Evolutionary conservation across 2,329 filamentous ascomycete species (phyloP), one percentile per base, ranked within the genome.

Genomic region (Ascochyta pisi): DNA sequence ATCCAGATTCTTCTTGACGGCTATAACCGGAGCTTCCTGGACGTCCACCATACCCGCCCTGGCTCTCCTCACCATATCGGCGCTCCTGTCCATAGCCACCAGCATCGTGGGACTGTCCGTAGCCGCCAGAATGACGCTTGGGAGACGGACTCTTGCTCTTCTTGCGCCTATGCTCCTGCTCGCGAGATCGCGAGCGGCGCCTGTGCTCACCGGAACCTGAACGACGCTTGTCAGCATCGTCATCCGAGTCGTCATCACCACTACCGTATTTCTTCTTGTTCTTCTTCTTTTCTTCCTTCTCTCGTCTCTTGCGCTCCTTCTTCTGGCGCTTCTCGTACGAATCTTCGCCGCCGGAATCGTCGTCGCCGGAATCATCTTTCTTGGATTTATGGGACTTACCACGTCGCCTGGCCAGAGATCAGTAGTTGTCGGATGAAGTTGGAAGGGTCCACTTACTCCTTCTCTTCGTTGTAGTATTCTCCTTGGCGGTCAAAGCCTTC

Each of bases 391-490:
- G 34, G 16, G 69, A 73, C 63, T 72, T 74, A 60, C 71, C 71
- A 27, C 70, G 67, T 52, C 73, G 71, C 62, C 73, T 75, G 23
- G 10, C 12, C 8, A 6, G 1, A 4, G 22, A 43, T 73, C 54
- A 71, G 62, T 12, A 35, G n/a, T 27, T 26, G 26, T 8, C 13
- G 3, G 6, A 1, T 24, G 8, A 41, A 37, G 8, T 6, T 2
- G 1, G 58, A 23, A 29, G 47, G 26, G 53, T 52, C 15, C 51
- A 47, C 71, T 60, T 66, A 76, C 69, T 77, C 76, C 34, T 75
- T 75, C 49, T 80, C 73, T 34, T 74, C 69, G 9, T 76, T 67
- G 66, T 78, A 80, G 42, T 76, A 73, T 31, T 78, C 74, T 34
- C 75, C 78, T 19, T 70, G 67, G 41, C 57, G 62, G 45, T 70